Conservation (phyloP, 495 filamentous ascomycete species). For the Penicillium dipodomyicola region DNA sequence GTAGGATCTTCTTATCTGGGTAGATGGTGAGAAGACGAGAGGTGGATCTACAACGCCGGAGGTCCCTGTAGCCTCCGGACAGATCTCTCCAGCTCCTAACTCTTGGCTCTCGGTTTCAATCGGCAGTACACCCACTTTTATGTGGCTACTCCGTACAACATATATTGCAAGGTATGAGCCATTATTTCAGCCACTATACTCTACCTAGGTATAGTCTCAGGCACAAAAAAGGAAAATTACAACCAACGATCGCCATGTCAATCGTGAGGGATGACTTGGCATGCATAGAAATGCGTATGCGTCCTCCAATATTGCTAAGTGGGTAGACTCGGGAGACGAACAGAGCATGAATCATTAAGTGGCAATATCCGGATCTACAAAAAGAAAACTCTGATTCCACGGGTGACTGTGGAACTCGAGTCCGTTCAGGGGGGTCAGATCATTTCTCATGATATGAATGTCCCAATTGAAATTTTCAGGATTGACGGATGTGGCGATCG, state of each 20-base stretch:
- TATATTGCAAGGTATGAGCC: not conserved
- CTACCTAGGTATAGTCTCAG: too few relatives aligned
- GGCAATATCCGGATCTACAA: conserved; percentile 2
- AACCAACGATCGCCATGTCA: not conserved
- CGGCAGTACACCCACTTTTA: conserved; percentile 6
- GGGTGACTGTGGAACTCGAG: conserved; percentile 2
- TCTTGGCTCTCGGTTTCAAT: conserved; percentile 23
- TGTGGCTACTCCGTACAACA: not conserved
- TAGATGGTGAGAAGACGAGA: not conserved
- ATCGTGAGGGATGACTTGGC: conserved; percentile 3
- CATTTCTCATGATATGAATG: not conserved
- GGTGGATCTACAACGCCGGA: conserved; percentile 4
- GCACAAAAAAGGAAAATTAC: not conserved
- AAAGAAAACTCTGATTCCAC: conserved; percentile 6
- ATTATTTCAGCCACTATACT: not conserved
- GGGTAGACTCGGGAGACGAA: conserved; percentile 3
- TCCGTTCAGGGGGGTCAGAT: conserved; percentile 5
- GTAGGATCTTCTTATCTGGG: not conserved
- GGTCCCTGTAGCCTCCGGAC: not conserved
- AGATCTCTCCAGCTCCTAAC: not conserved
- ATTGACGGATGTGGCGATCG: conserved; percentile 16
- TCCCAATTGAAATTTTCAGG: not conserved
- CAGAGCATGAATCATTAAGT: not conserved
- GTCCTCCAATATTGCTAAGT: not conserved
- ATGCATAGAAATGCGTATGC: not conserved